Evolutionary conservation across 495 filamentous ascomycete species (phyloP).

Genomic region (Oidiodendron maius): DNA sequence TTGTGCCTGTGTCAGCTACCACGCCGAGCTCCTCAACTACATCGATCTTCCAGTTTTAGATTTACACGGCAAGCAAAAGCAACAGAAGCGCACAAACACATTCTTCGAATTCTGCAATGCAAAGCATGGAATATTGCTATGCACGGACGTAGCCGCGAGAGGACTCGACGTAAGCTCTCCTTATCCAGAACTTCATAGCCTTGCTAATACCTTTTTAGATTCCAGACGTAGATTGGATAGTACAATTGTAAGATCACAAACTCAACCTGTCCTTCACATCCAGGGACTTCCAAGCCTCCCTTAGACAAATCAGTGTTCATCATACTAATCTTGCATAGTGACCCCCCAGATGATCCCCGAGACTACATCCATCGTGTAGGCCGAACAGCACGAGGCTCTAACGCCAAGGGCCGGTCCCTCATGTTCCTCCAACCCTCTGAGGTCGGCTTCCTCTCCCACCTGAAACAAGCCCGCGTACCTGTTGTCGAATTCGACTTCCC

Average conservation of each 20-base stretch:
- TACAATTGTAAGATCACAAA: slow-evolving; percentile 54
- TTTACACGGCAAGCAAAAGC: slow-evolving; percentile 91
- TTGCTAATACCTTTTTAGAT: slow-evolving; percentile 46
- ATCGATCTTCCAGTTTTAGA: slow-evolving; percentile 92
- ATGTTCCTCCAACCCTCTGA: slow-evolving; percentile 86
- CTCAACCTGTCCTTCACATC: not conserved
- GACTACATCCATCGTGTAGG: slow-evolving; percentile 98
- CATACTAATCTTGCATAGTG: slow-evolving; percentile 23
- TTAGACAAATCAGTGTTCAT: not conserved
- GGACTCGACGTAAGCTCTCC: slow-evolving; percentile 70
- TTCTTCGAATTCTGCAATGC: slow-evolving; percentile 99
- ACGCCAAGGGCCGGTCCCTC: slow-evolving; percentile 36
- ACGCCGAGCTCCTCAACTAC: slow-evolving; percentile 89
- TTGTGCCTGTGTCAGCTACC: slow-evolving; percentile 91
- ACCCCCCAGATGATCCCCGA: slow-evolving; percentile 83
- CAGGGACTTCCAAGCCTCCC: not conserved
- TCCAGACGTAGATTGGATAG: slow-evolving; percentile 89
- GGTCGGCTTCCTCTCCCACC: slow-evolving; percentile 83
- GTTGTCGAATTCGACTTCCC: slow-evolving; percentile 97
- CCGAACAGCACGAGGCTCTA: slow-evolving; percentile 82
- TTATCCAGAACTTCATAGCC: not conserved
- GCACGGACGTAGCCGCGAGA: slow-evolving; percentile 92
- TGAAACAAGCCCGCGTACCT: slow-evolving; percentile 88
- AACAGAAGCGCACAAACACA: slow-evolving; percentile 92
- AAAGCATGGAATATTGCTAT: slow-evolving; percentile 81